Evolutionary conservation across 2,329 filamentous ascomycete species (phyloP).

Genomic region (Calonectria montana): DNA sequence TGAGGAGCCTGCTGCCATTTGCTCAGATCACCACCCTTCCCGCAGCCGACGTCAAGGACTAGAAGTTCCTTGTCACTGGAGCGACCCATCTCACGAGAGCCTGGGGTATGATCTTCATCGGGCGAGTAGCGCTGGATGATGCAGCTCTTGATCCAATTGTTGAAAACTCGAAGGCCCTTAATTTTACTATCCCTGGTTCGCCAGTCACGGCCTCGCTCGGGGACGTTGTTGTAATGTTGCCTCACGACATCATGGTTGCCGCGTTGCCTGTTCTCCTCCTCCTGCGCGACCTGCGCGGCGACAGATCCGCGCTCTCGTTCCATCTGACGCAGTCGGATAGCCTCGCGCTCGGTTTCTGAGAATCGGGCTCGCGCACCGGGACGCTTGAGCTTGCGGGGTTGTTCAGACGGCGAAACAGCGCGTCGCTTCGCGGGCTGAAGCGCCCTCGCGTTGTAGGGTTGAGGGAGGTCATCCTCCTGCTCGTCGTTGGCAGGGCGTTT

Average conservation of each 20-base stretch:
- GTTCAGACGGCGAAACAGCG: conserved; percentile 64
- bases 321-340: conserved; percentile 71
- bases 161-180: conserved; percentile 92
- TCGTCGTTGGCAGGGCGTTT: conserved; percentile 50
- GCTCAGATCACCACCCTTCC: conserved; percentile 93
- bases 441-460: conserved; percentile 70
- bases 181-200: conserved; percentile 93
- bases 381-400: conserved; percentile 75
- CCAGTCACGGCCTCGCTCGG: conserved; percentile 94
- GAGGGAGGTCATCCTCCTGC: conserved; percentile 60
- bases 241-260: conserved; percentile 85
- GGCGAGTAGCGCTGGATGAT: conserved; percentile 97
- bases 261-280: conserved; percentile 54
- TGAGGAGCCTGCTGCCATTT: conserved; percentile 98
- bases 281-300: conserved; percentile 49
- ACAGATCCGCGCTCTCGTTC: conserved; percentile 63
- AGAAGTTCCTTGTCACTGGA: conserved; percentile 72
- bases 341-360: conserved; percentile 73
- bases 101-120: conserved; percentile 76
- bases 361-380: conserved; percentile 76
- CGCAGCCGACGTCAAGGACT: conserved; percentile 94
- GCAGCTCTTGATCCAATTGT: conserved; percentile 99
- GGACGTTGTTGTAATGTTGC: conserved; percentile 96
- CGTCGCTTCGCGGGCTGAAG: conserved; percentile 70
- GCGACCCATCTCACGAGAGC: conserved; percentile 65